Percentiles rank a stretch among this genome's conserved stretches.
These are phyloP conservation scores for Colletotrichum incanum DNA, from an alignment of 2,329 filamentous ascomycete genomes.

Conservation along the genomic window DNA sequence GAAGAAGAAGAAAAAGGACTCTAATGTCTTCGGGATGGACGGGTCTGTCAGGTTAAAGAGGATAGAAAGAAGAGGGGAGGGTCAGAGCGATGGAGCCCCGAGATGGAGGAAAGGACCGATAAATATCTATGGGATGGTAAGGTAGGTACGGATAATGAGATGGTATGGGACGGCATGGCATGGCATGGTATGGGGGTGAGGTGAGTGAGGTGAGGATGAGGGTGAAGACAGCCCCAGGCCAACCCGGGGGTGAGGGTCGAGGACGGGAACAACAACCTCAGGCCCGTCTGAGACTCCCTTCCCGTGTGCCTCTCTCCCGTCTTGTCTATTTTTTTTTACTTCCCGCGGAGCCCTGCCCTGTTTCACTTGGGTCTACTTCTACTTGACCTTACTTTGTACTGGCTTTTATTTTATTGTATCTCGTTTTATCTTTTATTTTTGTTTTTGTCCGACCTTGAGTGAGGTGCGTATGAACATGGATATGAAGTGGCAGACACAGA, in stretches of 20 bases:
- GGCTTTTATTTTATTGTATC: neutral
- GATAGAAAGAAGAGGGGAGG: conserved; percentile 36
- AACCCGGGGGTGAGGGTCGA: conserved; percentile 10
- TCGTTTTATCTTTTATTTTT: no score
- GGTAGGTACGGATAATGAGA: conserved; percentile 20
- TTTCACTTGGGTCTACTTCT: conserved; percentile 1
- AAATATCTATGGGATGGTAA: conserved; percentile 33
- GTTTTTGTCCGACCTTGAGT: neutral
- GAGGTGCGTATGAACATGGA: neutral
- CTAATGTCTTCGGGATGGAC: conserved; percentile 17
- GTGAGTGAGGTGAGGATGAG: conserved; percentile 23
- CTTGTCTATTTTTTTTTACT: neutral
- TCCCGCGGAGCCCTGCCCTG: neutral
- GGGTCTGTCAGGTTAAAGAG: conserved; percentile 35
- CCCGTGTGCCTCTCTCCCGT: conserved; percentile 1
- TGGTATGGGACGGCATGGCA: conserved; percentile 16
- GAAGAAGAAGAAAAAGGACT: conserved; percentile 18
- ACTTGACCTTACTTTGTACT: neutral
- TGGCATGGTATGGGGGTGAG: conserved; percentile 16
- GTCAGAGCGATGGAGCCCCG: conserved; percentile 35
- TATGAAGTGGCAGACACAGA: neutral
- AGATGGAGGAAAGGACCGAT: conserved; percentile 42
- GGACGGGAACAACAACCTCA: conserved; percentile 1
- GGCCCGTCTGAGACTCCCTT: conserved; percentile 16
- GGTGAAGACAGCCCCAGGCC: neutral